A percentile compares a stretch with the other conserved stretches of the same genome.
Evolutionary conservation across 148 eudicot genomes (phyloP).

Genomic region (Rhododendron ferrugineum): DNA sequence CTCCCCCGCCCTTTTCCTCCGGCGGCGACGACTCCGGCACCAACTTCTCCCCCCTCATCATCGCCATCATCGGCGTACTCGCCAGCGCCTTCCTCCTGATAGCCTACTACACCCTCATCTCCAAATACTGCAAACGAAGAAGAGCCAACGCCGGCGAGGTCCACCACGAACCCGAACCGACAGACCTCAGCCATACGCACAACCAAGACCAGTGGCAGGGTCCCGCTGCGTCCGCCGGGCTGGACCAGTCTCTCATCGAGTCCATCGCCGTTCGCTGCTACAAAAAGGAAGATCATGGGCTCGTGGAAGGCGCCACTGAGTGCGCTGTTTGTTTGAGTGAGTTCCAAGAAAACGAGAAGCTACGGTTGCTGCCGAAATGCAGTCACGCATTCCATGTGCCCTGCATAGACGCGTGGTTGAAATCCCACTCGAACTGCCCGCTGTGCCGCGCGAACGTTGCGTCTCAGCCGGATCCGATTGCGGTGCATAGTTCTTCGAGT

Average conservation of each 20-base stretch:
- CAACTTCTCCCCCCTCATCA: conserved; percentile 66
- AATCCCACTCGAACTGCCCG: conserved; percentile 65
- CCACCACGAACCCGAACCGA: neutral
- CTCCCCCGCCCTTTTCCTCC: conserved; percentile 30
- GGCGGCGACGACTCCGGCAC: conserved; percentile 21
- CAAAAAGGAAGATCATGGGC: conserved; percentile 35
- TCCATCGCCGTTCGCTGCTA: conserved; percentile 55
- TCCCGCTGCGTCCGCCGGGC: neutral
- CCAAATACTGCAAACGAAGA: conserved; percentile 39
- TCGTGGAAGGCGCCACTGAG: conserved; percentile 43
- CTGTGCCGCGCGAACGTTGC: conserved; percentile 46
- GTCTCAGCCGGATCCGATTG: neutral
- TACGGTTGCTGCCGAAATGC: conserved; percentile 68
- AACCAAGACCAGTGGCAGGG: conserved; percentile 24
- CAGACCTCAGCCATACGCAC: neutral
- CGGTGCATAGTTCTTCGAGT: conserved; percentile 4
- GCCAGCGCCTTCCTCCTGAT: conserved; percentile 63
- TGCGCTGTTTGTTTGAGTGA: conserved; percentile 70
- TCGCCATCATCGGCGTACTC: conserved; percentile 55
- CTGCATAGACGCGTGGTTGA: conserved; percentile 74
- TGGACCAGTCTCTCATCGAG: conserved; percentile 37
- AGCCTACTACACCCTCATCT: conserved; percentile 63
- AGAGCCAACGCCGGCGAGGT: neutral
- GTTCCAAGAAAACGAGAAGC: conserved; percentile 52
- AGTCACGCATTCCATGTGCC: conserved; percentile 67